Evolutionary conservation across 2,329 filamentous ascomycete genomes (phyloP).

Genomic region (Colletotrichum musicola): DNA sequence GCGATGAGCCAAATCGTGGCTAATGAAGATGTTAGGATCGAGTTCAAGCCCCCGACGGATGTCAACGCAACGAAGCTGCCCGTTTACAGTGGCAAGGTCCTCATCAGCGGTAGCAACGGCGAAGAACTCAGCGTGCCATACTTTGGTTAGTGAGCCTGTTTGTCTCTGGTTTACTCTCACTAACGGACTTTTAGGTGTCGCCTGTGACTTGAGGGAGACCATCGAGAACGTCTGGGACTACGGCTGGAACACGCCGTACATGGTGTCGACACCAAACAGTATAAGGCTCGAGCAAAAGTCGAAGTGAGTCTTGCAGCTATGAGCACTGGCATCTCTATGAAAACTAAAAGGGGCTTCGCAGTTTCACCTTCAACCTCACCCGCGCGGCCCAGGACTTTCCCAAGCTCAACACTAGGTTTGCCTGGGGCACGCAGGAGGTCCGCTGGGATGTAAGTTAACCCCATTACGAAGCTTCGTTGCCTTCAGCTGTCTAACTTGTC

Average conservation of each 20-base stretch:
- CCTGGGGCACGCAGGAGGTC: conserved; percentile 42
- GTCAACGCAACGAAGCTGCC: conserved; percentile 46
- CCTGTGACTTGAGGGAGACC: conserved; percentile 27
- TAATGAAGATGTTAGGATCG: background rate
- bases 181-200: conserved; percentile 18
- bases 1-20: background rate
- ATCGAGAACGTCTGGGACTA: conserved; percentile 30
- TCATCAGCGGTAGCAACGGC: conserved; percentile 47
- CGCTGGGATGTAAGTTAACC: conserved; percentile 42
- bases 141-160: background rate
- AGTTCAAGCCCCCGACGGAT: background rate
- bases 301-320: background rate
- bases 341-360: background rate
- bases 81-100: conserved; percentile 50
- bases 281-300: background rate
- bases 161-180: background rate
- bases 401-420: background rate
- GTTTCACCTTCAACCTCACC: conserved; percentile 37
- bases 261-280: background rate
- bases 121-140: conserved; percentile 47
- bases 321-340: background rate
- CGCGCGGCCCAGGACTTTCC: conserved; percentile 37
- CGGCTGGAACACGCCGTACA: background rate
- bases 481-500: too few relatives aligned
- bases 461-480: too few relatives aligned